These are phyloP conservation scores for Barnettozyma populi DNA, from an alignment of 805 yeast species.

Conservation along the genomic window DNA sequence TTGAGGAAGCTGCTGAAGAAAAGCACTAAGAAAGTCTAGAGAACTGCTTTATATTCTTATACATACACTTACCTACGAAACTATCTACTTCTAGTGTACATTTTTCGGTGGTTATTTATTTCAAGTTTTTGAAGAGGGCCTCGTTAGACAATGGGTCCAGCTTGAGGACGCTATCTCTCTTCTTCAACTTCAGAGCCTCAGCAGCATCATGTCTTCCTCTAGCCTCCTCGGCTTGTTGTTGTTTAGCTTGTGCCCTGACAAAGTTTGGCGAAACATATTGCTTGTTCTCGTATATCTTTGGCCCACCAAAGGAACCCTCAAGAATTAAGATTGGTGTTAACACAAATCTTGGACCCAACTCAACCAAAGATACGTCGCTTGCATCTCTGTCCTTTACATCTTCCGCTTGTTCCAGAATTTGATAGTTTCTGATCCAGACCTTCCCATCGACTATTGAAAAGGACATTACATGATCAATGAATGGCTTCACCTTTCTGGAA, in stretches of 20 bases:
- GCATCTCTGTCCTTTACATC: constrained; percentile 50
- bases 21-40: constrained; percentile 4
- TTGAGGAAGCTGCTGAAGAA: constrained; percentile 27
- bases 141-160: constrained; percentile 82
- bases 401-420: constrained; percentile 64
- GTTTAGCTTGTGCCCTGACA: constrained; percentile 82
- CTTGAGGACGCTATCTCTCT: constrained; percentile 67
- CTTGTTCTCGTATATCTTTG: constrained; percentile 94
- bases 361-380: constrained; percentile 70
- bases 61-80: constrained; percentile 6
- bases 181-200: constrained; percentile 64
- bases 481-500: constrained; percentile 90
- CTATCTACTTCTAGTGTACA: constrained; percentile 1
- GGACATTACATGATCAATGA: constrained; percentile 90
- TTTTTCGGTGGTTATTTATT: neutral
- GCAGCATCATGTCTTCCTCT: constrained; percentile 75
- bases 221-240: constrained; percentile 76
- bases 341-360: constrained; percentile 95
- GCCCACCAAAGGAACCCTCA: constrained; percentile 97
- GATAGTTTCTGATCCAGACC: constrained; percentile 94
- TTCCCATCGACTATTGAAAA: constrained; percentile 89
- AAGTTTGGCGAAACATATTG: constrained; percentile 95
- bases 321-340: constrained; percentile 84
- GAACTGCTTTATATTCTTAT: constrained; percentile 7
- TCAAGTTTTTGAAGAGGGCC: constrained; percentile 53